A percentile compares a stretch with the other conserved stretches of the same genome.
phyloP scores from a whole-genome alignment of 2,329 filamentous ascomycete genomes.

The Sclerotiophoma versabilis region DNA sequence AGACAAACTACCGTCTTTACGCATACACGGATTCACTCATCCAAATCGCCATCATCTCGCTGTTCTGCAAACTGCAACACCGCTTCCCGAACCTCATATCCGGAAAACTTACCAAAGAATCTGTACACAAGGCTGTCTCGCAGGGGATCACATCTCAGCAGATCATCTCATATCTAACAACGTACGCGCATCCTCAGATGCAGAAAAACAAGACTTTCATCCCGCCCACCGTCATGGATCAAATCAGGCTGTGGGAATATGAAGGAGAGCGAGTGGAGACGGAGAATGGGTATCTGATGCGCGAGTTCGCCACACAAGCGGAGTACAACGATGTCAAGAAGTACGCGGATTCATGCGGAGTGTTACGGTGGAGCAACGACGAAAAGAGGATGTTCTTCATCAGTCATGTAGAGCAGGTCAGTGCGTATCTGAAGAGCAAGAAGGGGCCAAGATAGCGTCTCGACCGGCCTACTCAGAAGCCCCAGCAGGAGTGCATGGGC shows the following conservation, averaged over 20 bases:
- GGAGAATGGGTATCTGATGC: slow-evolving; percentile 84
- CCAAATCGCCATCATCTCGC: slow-evolving; percentile 89
- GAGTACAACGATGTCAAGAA: slow-evolving; percentile 75
- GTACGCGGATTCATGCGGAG: slow-evolving; percentile 88
- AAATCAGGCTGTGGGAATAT: slow-evolving; percentile 96
- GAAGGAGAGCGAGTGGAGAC: slow-evolving; percentile 94
- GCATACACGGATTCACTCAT: slow-evolving; percentile 94
- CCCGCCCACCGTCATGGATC: slow-evolving; percentile 94
- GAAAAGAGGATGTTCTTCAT: slow-evolving; percentile 87
- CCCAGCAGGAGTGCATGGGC: background rate
- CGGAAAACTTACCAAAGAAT: slow-evolving; percentile 86
- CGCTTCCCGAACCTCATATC: slow-evolving; percentile 95
- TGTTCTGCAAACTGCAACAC: slow-evolving; percentile 87
- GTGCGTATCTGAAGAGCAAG: slow-evolving; percentile 73
- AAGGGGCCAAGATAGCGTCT: slow-evolving; percentile 19
- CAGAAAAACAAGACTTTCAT: slow-evolving; percentile 78
- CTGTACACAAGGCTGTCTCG: slow-evolving; percentile 83
- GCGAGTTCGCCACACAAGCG: slow-evolving; percentile 76
- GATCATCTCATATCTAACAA: slow-evolving; percentile 90
- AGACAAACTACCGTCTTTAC: slow-evolving; percentile 98
- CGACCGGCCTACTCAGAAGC: background rate
- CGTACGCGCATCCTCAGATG: slow-evolving; percentile 95
- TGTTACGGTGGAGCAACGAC: slow-evolving; percentile 87
- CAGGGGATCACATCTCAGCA: slow-evolving; percentile 94
- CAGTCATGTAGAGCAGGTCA: slow-evolving; percentile 86